Conservation (phyloP, 2,329 filamentous ascomycete species). For the Shiraia bambusicola region DNA sequence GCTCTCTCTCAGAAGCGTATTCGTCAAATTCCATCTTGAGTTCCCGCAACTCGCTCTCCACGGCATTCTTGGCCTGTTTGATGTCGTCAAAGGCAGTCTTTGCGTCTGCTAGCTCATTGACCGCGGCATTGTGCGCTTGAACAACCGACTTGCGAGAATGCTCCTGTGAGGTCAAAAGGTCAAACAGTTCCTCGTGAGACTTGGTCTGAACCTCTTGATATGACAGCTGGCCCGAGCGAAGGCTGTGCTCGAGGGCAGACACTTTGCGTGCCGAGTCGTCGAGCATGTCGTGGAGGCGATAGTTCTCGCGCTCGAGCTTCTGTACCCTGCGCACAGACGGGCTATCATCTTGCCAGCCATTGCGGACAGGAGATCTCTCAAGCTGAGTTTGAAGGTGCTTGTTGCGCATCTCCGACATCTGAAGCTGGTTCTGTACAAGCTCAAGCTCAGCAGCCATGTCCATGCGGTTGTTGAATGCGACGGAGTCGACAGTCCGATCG, state of each 20-base stretch:
- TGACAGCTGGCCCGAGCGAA: slow-evolving; percentile 83
- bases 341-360: slow-evolving; percentile 69
- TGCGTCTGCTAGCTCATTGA: slow-evolving; percentile 81
- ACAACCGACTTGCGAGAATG: slow-evolving; percentile 80
- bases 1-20: slow-evolving; percentile 73
- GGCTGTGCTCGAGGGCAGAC: slow-evolving; percentile 80
- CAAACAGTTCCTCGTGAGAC: slow-evolving; percentile 91
- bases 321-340: slow-evolving; percentile 79
- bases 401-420: slow-evolving; percentile 93
- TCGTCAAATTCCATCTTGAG: slow-evolving; percentile 81
- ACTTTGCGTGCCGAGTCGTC: slow-evolving; percentile 94
- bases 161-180: slow-evolving; percentile 90
- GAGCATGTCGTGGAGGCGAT: slow-evolving; percentile 86
- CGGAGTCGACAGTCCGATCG: slow-evolving; percentile 79
- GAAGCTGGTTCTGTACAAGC: slow-evolving; percentile 88
- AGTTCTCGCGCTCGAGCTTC: slow-evolving; percentile 91
- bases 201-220: slow-evolving; percentile 89
- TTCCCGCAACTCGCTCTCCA: slow-evolving; percentile 88
- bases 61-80: slow-evolving; percentile 73
- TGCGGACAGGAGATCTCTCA: slow-evolving; percentile 66
- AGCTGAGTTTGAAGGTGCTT: slow-evolving; percentile 87
- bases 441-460: slow-evolving; percentile 89
- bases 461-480: slow-evolving; percentile 84
- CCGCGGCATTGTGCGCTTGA: slow-evolving; percentile 79
- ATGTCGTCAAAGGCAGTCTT: slow-evolving; percentile 86